Conservation (phyloP, 2,329 filamentous ascomycete species). For the Fusarium succisae region DNA sequence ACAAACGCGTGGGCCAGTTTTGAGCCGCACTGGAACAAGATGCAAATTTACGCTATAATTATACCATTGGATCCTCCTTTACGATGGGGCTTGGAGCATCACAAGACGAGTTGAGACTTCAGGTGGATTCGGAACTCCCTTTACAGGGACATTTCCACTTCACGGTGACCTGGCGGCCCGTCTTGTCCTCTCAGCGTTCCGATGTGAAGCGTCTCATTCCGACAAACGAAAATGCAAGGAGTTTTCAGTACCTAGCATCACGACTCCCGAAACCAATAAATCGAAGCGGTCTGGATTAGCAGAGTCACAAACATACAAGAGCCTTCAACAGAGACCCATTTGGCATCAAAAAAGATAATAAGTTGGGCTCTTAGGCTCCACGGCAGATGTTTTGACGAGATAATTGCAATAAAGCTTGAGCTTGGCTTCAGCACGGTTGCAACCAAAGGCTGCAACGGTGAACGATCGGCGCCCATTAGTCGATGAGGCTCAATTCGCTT, state of each 20-base stretch:
- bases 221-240: slow-evolving; percentile 18
- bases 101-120: slow-evolving; percentile 36
- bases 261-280: slow-evolving; percentile 9
- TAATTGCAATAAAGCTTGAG: neutral
- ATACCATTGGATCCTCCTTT: slow-evolving; percentile 40
- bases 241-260: slow-evolving; percentile 3
- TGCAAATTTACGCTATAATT: slow-evolving; percentile 44
- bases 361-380: slow-evolving; percentile 21
- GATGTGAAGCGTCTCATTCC: slow-evolving; percentile 33
- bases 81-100: slow-evolving; percentile 33
- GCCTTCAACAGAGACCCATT: slow-evolving; percentile 9
- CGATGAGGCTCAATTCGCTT: slow-evolving; percentile 31
- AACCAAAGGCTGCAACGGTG: slow-evolving; percentile 3
- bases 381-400: neutral
- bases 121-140: slow-evolving; percentile 28
- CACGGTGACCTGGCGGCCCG: slow-evolving; percentile 23
- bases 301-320: neutral
- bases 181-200: slow-evolving; percentile 10
- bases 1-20: slow-evolving; percentile 21
- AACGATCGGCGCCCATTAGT: slow-evolving; percentile 12
- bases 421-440: slow-evolving; percentile 32
- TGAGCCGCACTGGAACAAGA: slow-evolving; percentile 40
- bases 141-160: slow-evolving; percentile 24
- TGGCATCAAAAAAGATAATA: slow-evolving; percentile 21
- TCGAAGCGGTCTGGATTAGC: slow-evolving; percentile 23